Percentiles rank a stretch among this genome's conserved stretches.
Conservation (phyloP, 1,284 basidiomycete genomes). For the Ustilago bromivora region DNA sequence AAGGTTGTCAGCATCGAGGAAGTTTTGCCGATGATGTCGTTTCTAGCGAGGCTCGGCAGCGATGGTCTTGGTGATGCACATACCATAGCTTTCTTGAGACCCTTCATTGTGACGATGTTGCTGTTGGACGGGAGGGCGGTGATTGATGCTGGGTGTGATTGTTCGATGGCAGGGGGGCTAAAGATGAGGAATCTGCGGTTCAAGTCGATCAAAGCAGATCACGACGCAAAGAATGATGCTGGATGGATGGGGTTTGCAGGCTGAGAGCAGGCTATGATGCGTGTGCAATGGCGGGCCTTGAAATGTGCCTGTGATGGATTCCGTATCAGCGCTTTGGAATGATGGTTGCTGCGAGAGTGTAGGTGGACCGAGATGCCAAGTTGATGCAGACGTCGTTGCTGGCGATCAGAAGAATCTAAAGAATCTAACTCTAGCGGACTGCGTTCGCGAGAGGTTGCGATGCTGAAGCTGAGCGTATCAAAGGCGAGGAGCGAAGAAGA, state of each 20-base stretch:
- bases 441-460: neutral
- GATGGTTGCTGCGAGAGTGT: neutral
- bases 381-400: neutral
- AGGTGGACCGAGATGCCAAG: neutral
- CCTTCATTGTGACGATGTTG: conserved; percentile 60
- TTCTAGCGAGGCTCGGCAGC: neutral
- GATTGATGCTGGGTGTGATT: neutral
- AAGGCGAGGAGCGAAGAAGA: neutral
- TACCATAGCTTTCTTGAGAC: conserved; percentile 70
- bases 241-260: neutral
- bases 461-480: neutral
- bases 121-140: conserved; percentile 4
- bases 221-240: neutral
- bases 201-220: neutral
- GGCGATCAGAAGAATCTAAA: neutral
- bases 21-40: too few species aligned
- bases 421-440: neutral
- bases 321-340: neutral
- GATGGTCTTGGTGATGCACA: conserved; percentile 21
- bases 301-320: neutral
- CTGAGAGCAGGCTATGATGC: neutral
- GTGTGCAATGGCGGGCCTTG: neutral
- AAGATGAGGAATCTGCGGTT: neutral
- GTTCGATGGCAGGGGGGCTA: neutral
- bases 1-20: neutral